Base-by-base conservation (phyloP, 345 rosid species). In the Litchi chinensis region DNA sequence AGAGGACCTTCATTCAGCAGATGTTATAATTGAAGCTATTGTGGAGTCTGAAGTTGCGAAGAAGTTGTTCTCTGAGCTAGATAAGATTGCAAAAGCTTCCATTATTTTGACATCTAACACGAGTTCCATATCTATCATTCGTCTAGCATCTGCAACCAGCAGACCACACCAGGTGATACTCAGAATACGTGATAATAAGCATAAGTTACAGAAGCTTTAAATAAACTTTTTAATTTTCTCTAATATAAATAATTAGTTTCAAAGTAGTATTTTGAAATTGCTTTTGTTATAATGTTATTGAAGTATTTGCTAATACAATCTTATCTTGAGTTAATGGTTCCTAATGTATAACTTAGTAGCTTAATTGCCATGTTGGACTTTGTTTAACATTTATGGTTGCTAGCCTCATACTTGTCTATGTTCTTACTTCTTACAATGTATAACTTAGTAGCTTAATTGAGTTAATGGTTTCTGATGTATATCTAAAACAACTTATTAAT, bases 81-180 rank as follows among this genome's bases (percentile, higher is more conserved):
- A 92, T 82, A 86, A 79, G 85, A 82, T 90, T 40, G 81, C 87
- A 6, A 95, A 93, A 82, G 74, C 83, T 65, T 87, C 93, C 74
- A 87, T 94, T 13, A 88, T 95, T 65, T 85, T 95, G 85, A 97
- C 98, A 6, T 93, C 98, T 12, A 95, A 95, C 70, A 95, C 98
- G 48, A 95, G 98, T 80, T 92, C 98, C 74, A 91, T 95, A 79
- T 92, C 97, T 79, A 92, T 95, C 48, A 92, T 97, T 79, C 95
- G 96, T 75, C 83, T 95, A 59, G 97, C 97, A 28, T 88, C 98
- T 24, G 86, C 89, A 0, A 93, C 98, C 21, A 77, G 81, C 79
- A 88, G 98, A 79, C 96, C 97, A 0, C 32, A 26, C 83, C 93
- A 92, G 98, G 99, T 91, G 76, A 74, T 67, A 11, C 73, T 70